Percentiles rank a stretch among this genome's conserved stretches.
phyloP scores from a whole-genome alignment of 2,329 filamentous ascomycete genomes.

The Alternaria sp. region DNA sequence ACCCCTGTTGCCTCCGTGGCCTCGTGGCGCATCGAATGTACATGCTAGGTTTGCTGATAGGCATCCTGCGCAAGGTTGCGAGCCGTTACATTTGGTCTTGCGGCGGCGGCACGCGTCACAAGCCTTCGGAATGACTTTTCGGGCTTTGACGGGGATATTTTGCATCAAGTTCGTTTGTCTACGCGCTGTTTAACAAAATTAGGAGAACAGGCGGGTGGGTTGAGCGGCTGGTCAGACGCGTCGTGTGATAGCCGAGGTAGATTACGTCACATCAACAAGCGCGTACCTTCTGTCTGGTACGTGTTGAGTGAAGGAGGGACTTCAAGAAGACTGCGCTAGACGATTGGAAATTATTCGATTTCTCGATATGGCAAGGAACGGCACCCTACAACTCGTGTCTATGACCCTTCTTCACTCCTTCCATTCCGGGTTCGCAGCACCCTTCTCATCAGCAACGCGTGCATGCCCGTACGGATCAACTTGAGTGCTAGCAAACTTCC shows the following conservation, averaged over 20 bases:
- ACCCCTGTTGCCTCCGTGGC: constrained; percentile 19
- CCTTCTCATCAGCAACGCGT: constrained; percentile 19
- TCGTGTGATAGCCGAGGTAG: neutral
- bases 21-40: constrained; percentile 45
- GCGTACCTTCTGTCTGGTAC: neutral
- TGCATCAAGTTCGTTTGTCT: constrained; percentile 6
- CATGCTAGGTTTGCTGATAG: constrained; percentile 58
- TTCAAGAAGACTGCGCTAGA: neutral
- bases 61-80: constrained; percentile 77
- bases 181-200: neutral
- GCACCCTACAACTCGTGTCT: neutral
- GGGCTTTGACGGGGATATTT: constrained; percentile 3
- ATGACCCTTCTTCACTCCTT: constrained; percentile 18
- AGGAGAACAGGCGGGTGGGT: neutral
- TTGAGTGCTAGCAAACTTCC: constrained; percentile 33
- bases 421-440: constrained; percentile 20
- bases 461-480: constrained; percentile 31
- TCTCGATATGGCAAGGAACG: neutral
- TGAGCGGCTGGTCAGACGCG: neutral
- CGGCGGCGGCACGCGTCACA: constrained; percentile 78
- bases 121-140: constrained; percentile 55
- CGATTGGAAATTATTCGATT: neutral
- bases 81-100: constrained; percentile 78
- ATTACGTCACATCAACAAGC: neutral
- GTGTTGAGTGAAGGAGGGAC: neutral